A percentile compares a stretch with the other conserved stretches of the same genome.
phyloP scores from a whole-genome alignment of 1,284 basidiomycete species.

The Marasmius tenuissimus region DNA sequence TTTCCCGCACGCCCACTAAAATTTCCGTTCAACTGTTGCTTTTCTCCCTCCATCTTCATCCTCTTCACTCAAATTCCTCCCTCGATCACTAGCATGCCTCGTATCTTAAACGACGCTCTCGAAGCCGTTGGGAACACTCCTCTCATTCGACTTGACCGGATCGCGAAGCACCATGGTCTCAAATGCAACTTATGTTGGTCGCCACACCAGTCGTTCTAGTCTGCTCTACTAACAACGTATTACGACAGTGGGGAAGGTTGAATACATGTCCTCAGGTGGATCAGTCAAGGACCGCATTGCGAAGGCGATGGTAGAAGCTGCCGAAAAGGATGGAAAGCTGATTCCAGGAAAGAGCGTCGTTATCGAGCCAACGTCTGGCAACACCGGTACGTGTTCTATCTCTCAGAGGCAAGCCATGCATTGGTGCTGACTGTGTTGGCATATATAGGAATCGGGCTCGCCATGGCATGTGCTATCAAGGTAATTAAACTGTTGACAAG shows the following conservation, averaged over 20 bases:
- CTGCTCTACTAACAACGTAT: conserved; percentile 3
- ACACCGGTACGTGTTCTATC: conserved; percentile 69
- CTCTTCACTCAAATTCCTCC: not conserved
- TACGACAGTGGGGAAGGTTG: conserved; percentile 80
- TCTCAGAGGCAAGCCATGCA: not conserved
- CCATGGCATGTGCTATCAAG: conserved; percentile 90
- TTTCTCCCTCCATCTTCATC: not conserved
- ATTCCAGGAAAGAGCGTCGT: conserved; percentile 89
- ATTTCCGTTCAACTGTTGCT: not conserved
- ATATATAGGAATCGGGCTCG: conserved; percentile 82
- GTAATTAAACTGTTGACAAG: conserved; percentile 38
- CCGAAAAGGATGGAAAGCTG: conserved; percentile 85
- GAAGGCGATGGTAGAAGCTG: conserved; percentile 94
- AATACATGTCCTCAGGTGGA: conserved; percentile 90
- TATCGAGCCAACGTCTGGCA: conserved; percentile 93
- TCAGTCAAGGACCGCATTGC: conserved; percentile 96
- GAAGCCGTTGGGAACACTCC: conserved; percentile 91
- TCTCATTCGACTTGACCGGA: conserved; percentile 82
- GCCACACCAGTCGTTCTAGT: not conserved
- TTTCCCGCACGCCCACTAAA: not conserved
- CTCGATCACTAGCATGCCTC: conserved; percentile 19
- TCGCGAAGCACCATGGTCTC: conserved; percentile 74
- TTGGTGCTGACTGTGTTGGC: conserved; percentile 4
- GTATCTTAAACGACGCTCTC: conserved; percentile 75
- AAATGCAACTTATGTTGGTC: conserved; percentile 88